A percentile compares a stretch with the other conserved stretches of the same genome.
phyloP scores from a whole-genome alignment of 192 early-diverging fungal genomes.

The Podochytrium sp. region DNA sequence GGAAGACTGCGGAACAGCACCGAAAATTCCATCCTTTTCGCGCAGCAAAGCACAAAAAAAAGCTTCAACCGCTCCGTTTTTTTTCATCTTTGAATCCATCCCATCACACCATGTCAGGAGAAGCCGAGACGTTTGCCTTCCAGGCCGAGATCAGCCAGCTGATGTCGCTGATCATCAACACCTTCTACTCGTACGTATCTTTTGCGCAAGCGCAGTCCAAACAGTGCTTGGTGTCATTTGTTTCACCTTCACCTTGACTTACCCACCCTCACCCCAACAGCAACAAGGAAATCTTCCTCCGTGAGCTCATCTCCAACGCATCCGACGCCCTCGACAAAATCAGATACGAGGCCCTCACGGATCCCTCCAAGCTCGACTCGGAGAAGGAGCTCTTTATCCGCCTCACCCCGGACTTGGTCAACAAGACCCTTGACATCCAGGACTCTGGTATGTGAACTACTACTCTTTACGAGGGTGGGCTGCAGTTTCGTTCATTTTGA shows the following conservation, averaged over 20 bases:
- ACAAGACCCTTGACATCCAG: slow-evolving; percentile 88
- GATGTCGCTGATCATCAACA: slow-evolving; percentile 99
- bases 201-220: not conserved
- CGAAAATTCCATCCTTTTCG: too few species aligned
- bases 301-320: slow-evolving; percentile 96
- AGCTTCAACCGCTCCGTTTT: not conserved
- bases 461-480: not conserved
- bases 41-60: slow-evolving; percentile 1
- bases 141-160: slow-evolving; percentile 98
- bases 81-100: not conserved
- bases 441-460: slow-evolving; percentile 74
- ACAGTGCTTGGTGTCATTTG: not conserved
- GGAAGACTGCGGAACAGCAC: too few species aligned
- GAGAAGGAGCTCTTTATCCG: slow-evolving; percentile 95
- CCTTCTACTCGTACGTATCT: slow-evolving; percentile 75
- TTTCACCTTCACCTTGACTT: not conserved
- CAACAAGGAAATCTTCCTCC: slow-evolving; percentile 92
- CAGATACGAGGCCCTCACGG: slow-evolving; percentile 95
- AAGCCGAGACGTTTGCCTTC: slow-evolving; percentile 76
- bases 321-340: slow-evolving; percentile 98
- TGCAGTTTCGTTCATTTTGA: not conserved
- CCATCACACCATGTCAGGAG: not conserved
- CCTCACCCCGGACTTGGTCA: slow-evolving; percentile 84
- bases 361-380: slow-evolving; percentile 89
- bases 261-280: slow-evolving; percentile 10